phyloP scores from a whole-genome alignment of 768 basidiomycete genomes.

The Suillus placidus region DNA sequence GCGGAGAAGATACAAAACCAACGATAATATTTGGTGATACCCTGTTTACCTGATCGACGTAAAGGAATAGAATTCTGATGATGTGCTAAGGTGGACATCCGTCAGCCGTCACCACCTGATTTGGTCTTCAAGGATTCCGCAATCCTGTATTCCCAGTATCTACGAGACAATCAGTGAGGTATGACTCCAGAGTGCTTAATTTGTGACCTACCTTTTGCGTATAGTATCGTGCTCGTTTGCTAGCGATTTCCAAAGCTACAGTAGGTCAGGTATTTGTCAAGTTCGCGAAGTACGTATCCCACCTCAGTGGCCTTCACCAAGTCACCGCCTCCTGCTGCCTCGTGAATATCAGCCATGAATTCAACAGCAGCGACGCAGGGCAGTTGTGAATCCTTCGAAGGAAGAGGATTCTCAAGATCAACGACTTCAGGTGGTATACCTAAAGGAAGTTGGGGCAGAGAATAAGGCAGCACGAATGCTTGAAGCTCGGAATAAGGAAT shows the following conservation, averaged over 20 bases:
- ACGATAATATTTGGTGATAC: background rate
- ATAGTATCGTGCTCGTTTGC: slow-evolving; percentile 74
- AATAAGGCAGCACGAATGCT: slow-evolving; percentile 70
- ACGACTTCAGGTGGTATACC: slow-evolving; percentile 47
- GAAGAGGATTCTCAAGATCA: slow-evolving; percentile 76
- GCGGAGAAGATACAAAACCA: background rate
- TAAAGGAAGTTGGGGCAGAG: slow-evolving; percentile 37
- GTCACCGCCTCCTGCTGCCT: slow-evolving; percentile 53
- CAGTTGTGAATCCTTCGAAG: slow-evolving; percentile 63
- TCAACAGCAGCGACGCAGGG: slow-evolving; percentile 83
- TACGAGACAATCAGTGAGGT: slow-evolving; percentile 31
- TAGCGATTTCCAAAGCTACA: slow-evolving; percentile 70
- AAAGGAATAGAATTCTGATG: slow-evolving; percentile 12
- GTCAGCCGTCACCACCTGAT: background rate
- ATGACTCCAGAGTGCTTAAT: slow-evolving; percentile 14
- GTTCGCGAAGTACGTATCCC: slow-evolving; percentile 10
- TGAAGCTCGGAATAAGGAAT: slow-evolving; percentile 58
- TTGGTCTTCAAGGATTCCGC: slow-evolving; percentile 44
- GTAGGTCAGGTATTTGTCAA: slow-evolving; percentile 13
- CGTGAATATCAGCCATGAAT: slow-evolving; percentile 79
- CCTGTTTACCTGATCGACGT: background rate
- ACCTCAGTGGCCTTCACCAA: slow-evolving; percentile 55
- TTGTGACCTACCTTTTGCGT: slow-evolving; percentile 65
- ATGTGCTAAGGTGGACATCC: slow-evolving; percentile 22
- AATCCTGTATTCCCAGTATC: slow-evolving; percentile 81